A percentile compares a stretch with the other conserved stretches of the same genome.
These are phyloP conservation scores for Olyra latifolia DNA, from an alignment of 176 grass and related monocot species.

Conservation along the genomic window DNA sequence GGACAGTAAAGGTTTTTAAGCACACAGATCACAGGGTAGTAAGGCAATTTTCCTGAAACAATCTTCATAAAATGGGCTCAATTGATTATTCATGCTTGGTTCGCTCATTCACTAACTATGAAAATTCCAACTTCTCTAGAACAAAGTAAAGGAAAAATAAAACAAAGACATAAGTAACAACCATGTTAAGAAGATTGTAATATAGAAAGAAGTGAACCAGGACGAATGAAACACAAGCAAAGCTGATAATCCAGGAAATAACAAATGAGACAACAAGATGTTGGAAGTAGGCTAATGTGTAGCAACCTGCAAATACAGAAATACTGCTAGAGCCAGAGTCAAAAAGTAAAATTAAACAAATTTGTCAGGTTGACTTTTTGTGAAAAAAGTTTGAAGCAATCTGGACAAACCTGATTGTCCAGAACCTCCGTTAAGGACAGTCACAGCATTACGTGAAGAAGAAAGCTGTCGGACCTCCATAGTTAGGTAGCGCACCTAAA, in stretches of 20 bases:
- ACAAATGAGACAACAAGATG: neutral
- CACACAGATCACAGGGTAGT: neutral
- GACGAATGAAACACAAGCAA: neutral
- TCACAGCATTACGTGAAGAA: slow-evolving; percentile 50
- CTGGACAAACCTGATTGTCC: slow-evolving; percentile 67
- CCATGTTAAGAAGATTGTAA: neutral
- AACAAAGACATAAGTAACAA: neutral
- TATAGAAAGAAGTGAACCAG: neutral
- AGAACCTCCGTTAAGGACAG: slow-evolving; percentile 72
- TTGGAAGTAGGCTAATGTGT: neutral
- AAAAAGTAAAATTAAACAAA: neutral
- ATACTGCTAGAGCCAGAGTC: neutral
- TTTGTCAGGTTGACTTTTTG: neutral
- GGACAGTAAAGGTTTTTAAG: slow-evolving; percentile 2
- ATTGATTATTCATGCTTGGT: neutral
- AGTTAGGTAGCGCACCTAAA: slow-evolving; percentile 64
- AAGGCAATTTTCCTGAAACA: neutral
- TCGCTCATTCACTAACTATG: neutral
- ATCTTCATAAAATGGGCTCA: neutral
- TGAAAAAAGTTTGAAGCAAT: neutral
- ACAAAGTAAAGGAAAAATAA: neutral
- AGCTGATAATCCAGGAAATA: neutral
- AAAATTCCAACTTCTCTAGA: neutral
- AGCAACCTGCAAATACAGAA: neutral
- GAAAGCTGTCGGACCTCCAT: slow-evolving; percentile 65